Base-by-base conservation (phyloP, 345 rosid genomes). In the Aethionema arabicum region DNA sequence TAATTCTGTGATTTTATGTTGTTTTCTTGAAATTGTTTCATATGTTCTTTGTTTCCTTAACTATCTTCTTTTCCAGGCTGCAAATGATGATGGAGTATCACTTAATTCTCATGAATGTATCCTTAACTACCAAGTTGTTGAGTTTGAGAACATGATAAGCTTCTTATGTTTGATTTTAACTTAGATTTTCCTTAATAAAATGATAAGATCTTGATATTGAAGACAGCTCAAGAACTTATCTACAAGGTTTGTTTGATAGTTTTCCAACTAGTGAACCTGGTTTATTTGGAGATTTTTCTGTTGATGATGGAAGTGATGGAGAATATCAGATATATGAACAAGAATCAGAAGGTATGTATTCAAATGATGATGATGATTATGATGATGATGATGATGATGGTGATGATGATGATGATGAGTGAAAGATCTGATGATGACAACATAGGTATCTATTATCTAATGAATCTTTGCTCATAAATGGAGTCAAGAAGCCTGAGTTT, bases 161-260 rank as follows among this genome's bases (percentile, higher is more conserved):
- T 60, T 6, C 11, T 37, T 27, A 42, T 9, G 13, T 33, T 50
- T 67, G 31, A 40, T 44, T 52, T 15, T 11, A 52, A 52, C 54
- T 43, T 43, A 15, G 5, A 30, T 43, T 65, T 70, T 86, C 83
- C 95, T 88, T 82, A 21, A 67, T 61, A 78, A 38, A 31, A 46
- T 64, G 13, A 8, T 9, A 74, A 78, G 89, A 77, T 81, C 15
- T 78, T 38, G 91, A 80, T 61, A 73, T 50, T 68, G 95, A 73
- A 55, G 84, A 71, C 83, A 85, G 85, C 76, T 90, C 99, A 16
- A 82, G 81, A 67, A 74, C 80, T 55, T 85, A 83, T 69, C 74
- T 93, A 69, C 99, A 87, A 85, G 95, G 87, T 56, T 88, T 93
- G 46, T 90, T 93, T 15, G 85, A 82, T 59, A 84, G 90, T 72